A percentile compares a stretch with the other conserved stretches of the same genome.
These are phyloP conservation scores for Vitis riparia DNA, from an alignment of 164 flowering plant genomes.

Conservation along the genomic window DNA sequence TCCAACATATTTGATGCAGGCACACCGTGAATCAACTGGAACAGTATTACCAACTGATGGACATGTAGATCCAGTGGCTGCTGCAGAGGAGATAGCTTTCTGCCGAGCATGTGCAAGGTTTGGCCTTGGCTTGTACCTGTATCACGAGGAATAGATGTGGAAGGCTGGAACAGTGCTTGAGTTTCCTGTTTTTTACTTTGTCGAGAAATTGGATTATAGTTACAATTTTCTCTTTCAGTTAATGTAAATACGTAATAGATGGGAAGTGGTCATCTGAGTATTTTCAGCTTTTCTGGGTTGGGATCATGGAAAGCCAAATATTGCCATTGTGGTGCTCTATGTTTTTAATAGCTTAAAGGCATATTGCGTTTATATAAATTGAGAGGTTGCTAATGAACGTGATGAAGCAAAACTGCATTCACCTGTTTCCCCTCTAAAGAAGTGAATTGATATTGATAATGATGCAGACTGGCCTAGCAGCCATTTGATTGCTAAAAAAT, in stretches of 20 bases:
- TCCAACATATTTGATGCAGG: slow-evolving; percentile 39
- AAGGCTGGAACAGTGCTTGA: neutral
- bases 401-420: no score
- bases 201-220: slow-evolving; percentile 2
- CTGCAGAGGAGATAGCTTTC: slow-evolving; percentile 91
- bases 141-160: slow-evolving; percentile 65
- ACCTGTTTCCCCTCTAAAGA: no score
- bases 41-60: slow-evolving; percentile 48
- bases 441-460: no score
- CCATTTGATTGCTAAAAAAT: no score
- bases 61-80: slow-evolving; percentile 76
- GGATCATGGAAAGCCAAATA: neutral
- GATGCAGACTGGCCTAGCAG: no score
- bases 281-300: neutral
- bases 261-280: neutral
- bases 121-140: slow-evolving; percentile 91
- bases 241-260: neutral
- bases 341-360: no score
- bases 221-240: neutral
- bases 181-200: slow-evolving; percentile 2
- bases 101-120: slow-evolving; percentile 94
- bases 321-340: neutral
- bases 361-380: no score
- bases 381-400: no score
- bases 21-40: slow-evolving; percentile 89